These are phyloP conservation scores for Tolypocladium capitatum DNA, from an alignment of 2,329 filamentous ascomycete genomes.

Conservation along the genomic window DNA sequence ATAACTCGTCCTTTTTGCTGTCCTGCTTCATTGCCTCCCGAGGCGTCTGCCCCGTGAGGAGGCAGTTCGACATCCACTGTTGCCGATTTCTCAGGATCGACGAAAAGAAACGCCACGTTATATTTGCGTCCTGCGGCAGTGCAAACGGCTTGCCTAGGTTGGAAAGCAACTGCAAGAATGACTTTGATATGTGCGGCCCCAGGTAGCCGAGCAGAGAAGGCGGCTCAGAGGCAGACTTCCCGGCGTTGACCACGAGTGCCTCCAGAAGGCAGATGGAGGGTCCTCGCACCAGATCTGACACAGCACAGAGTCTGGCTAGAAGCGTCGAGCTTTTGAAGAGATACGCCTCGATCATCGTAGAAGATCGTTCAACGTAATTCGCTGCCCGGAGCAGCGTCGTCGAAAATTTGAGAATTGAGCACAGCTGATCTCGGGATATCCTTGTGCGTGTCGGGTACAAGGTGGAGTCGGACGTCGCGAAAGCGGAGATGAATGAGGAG, in stretches of 20 bases:
- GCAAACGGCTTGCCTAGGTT: constrained; percentile 64
- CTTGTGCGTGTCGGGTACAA: constrained; percentile 42
- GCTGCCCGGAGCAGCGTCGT: constrained; percentile 59
- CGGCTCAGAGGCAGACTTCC: constrained; percentile 56
- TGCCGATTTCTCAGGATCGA: constrained; percentile 79
- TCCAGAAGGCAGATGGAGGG: constrained; percentile 59
- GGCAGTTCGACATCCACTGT: constrained; percentile 89
- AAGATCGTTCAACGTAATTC: constrained; percentile 47
- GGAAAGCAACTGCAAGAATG: constrained; percentile 68
- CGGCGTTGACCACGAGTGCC: constrained; percentile 57
- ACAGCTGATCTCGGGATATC: constrained; percentile 49
- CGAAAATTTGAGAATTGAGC: constrained; percentile 50
- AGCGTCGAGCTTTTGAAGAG: constrained; percentile 71
- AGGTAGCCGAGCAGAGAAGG: constrained; percentile 90
- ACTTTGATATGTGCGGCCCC: constrained; percentile 67
- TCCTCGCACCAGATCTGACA: constrained; percentile 50
- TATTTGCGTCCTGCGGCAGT: constrained; percentile 48
- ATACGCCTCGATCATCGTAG: constrained; percentile 58
- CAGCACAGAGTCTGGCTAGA: constrained; percentile 62
- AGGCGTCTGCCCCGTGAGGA: constrained; percentile 79
- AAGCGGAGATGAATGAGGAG: constrained; percentile 43
- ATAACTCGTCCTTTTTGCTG: constrained; percentile 34
- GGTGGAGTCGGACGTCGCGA: constrained; percentile 42
- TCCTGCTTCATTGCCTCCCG: constrained; percentile 54
- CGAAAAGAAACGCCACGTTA: constrained; percentile 76